A percentile compares a stretch with the other conserved stretches of the same genome.
Evolutionary conservation across 1,139 yeast species (phyloP).

Genomic region (Yarrowia galli): DNA sequence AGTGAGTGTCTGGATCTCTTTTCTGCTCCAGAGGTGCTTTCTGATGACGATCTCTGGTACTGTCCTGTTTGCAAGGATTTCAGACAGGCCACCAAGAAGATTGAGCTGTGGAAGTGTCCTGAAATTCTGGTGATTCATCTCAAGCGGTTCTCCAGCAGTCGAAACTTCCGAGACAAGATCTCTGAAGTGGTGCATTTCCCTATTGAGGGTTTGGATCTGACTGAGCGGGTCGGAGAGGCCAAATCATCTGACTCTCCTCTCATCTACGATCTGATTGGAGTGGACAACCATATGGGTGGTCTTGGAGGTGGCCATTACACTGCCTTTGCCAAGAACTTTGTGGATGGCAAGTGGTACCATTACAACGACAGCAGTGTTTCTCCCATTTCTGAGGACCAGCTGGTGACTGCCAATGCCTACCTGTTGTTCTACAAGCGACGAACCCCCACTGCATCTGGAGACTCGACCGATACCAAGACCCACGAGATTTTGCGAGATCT

Average conservation of each 20-base stretch:
- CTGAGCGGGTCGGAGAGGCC: constrained; percentile 59
- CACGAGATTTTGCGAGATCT: constrained; percentile 22
- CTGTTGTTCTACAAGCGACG: constrained; percentile 81
- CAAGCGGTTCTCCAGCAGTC: constrained; percentile 85
- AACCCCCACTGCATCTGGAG: constrained; percentile 41
- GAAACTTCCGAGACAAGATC: constrained; percentile 89
- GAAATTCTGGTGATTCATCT: constrained; percentile 89
- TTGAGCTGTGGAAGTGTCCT: constrained; percentile 91
- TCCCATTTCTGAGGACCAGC: constrained; percentile 63
- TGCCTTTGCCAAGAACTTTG: constrained; percentile 81
- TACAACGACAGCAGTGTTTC: constrained; percentile 86
- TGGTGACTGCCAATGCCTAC: constrained; percentile 84
- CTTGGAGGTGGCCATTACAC: constrained; percentile 98
- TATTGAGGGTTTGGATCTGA: constrained; percentile 78
- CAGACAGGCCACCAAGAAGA: constrained; percentile 87
- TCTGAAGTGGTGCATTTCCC: constrained; percentile 88
- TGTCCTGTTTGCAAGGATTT: constrained; percentile 91
- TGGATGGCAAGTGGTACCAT: constrained; percentile 84
- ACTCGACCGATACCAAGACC: constrained; percentile 19
- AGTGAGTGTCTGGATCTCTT: constrained; percentile 79
- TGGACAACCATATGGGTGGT: constrained; percentile 95
- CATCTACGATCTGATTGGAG: constrained; percentile 86
- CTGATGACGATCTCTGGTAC: constrained; percentile 93
- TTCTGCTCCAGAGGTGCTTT: constrained; percentile 82
- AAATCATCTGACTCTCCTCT: constrained; percentile 44